Conservation (phyloP, 1,284 basidiomycete species). For the Sanghuangporus weigelae region DNA sequence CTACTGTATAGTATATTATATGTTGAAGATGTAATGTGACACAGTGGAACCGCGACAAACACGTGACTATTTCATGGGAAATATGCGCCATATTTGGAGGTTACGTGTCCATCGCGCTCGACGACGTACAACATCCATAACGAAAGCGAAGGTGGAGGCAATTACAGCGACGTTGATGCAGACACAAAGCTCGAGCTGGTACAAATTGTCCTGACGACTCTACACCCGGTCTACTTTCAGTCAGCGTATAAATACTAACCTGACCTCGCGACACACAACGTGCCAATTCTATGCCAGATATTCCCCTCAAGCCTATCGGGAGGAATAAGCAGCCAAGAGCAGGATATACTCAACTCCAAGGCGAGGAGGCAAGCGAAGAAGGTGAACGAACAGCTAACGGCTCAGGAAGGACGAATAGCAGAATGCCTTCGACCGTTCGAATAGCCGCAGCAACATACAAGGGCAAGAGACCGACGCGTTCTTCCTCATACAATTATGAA, state of each 20-base stretch:
- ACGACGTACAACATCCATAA: neutral
- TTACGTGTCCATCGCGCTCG: neutral
- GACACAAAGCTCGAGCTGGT: no score
- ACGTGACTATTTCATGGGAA: neutral
- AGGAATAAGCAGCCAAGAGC: constrained; percentile 9
- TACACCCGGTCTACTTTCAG: neutral
- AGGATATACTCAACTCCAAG: constrained; percentile 13
- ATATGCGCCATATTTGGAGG: neutral
- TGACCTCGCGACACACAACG: neutral
- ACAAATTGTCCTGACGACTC: neutral
- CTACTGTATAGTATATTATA: no score
- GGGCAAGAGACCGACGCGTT: constrained; percentile 15
- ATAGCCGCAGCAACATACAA: constrained; percentile 16
- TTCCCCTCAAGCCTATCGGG: constrained; percentile 13
- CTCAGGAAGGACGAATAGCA: neutral
- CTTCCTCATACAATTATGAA: constrained; percentile 14
- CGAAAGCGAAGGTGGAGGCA: neutral
- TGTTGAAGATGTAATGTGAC: neutral
- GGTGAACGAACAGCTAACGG: neutral
- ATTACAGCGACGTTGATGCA: neutral
- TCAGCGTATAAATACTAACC: neutral
- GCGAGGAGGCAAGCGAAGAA: neutral
- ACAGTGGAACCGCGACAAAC: neutral
- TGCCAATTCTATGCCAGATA: constrained; percentile 17
- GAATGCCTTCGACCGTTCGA: constrained; percentile 8